A percentile compares a stretch with the other conserved stretches of the same genome.
phyloP scores from a whole-genome alignment of 1,284 basidiomycete genomes.

The Prillingera fragicola region DNA sequence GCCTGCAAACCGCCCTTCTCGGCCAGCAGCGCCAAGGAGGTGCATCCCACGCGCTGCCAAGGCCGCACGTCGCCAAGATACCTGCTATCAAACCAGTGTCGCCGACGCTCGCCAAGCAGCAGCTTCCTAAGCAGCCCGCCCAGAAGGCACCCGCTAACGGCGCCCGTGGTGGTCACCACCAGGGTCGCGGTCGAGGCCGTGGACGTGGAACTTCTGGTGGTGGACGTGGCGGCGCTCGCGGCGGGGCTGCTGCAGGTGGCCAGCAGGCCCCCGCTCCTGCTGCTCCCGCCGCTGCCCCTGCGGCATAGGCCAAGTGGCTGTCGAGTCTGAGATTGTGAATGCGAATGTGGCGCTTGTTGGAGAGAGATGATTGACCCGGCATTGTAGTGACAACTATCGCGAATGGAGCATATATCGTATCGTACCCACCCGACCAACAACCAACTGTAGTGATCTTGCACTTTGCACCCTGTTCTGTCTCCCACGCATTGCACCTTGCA shows the following conservation, averaged over 20 bases:
- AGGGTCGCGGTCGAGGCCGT: constrained; percentile 1
- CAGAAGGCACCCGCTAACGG: constrained; percentile 1
- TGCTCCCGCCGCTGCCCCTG: neutral
- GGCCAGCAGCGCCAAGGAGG: constrained; percentile 15
- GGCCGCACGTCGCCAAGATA: constrained; percentile 12
- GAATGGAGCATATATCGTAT: no score
- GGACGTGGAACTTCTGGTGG: neutral
- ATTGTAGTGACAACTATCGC: no score
- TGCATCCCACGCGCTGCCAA: constrained; percentile 6
- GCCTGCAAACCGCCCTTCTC: constrained; percentile 28
- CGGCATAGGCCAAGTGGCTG: neutral
- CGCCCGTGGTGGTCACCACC: neutral
- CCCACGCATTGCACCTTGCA: no score
- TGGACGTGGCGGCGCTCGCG: constrained; percentile 6
- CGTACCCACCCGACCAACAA: no score
- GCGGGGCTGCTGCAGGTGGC: neutral
- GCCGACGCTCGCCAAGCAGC: constrained; percentile 3
- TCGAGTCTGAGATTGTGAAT: neutral
- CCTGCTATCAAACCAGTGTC: constrained; percentile 13
- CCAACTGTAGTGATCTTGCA: no score
- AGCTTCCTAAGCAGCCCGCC: neutral
- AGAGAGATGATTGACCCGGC: no score
- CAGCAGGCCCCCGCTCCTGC: neutral
- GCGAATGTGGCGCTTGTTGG: no score
- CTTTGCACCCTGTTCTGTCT: no score